phyloP scores from a whole-genome alignment of 2,329 filamentous ascomycete species.

The Ilyonectria destructans region DNA sequence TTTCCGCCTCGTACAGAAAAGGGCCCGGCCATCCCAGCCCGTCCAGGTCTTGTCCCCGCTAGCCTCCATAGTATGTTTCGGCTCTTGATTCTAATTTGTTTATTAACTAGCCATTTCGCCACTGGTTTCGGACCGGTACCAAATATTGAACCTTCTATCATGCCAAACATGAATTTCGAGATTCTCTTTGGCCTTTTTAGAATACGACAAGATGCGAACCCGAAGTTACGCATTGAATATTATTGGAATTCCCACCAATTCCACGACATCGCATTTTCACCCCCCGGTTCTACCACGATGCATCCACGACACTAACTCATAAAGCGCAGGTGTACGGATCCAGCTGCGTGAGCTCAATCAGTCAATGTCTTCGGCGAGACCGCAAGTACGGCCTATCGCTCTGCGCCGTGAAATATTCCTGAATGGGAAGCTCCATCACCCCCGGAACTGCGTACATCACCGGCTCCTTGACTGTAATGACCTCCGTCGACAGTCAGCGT shows the following conservation, averaged over 20 bases:
- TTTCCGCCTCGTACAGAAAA: conserved; percentile 7
- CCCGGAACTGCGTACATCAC: background rate
- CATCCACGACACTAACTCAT: too few relatives aligned
- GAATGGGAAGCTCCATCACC: background rate
- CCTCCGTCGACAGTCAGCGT: background rate
- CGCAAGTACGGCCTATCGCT: background rate
- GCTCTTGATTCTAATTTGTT: background rate
- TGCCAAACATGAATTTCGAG: too few relatives aligned
- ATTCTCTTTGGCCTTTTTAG: too few relatives aligned
- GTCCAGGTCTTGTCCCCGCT: background rate
- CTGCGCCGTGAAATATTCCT: background rate
- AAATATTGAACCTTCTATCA: too few relatives aligned
- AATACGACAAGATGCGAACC: too few relatives aligned
- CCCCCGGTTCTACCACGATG: too few relatives aligned
- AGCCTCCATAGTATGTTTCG: background rate
- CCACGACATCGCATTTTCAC: too few relatives aligned
- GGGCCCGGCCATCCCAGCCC: background rate
- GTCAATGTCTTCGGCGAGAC: background rate
- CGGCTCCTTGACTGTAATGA: background rate
- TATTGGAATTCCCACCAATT: too few relatives aligned
- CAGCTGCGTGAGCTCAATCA: background rate
- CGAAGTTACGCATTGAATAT: too few relatives aligned
- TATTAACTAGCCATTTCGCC: background rate
- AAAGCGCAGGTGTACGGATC: background rate
- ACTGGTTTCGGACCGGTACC: too few relatives aligned